Conservation (phyloP, 148 eudicot species). For the Camellia granthamiana region DNA sequence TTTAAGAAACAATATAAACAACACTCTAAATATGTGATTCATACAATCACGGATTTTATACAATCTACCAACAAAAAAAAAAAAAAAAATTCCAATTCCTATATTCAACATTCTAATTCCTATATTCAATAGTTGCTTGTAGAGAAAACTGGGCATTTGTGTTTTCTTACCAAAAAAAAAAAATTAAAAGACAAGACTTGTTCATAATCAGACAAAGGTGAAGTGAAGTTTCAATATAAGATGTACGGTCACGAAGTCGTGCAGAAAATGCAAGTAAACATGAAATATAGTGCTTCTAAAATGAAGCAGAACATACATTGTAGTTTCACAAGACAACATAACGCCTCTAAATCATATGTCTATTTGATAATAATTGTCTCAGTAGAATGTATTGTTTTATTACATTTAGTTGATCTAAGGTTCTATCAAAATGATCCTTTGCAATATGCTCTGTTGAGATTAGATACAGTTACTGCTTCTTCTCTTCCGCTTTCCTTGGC, state of each 20-base stretch:
- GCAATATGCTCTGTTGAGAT: background rate
- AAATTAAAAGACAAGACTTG: background rate
- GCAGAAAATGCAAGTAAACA: no score
- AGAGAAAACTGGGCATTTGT: no score
- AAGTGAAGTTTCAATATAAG: background rate
- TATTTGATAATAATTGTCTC: background rate
- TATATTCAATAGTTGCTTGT: no score
- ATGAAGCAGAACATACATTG: no score
- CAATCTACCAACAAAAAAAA: no score
- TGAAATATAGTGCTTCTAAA: no score
- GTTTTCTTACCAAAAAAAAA: background rate
- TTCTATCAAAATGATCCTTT: constrained; percentile 6
- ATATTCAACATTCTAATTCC: no score
- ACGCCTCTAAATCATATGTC: background rate
- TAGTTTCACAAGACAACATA: background rate
- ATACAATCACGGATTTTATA: no score
- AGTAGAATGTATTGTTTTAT: no score
- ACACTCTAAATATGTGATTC: no score
- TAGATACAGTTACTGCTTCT: constrained; percentile 41
- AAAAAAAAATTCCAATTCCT: no score
- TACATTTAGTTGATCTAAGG: background rate
- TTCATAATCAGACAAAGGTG: background rate
- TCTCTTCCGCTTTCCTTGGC: constrained; percentile 75
- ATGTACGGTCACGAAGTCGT: background rate
- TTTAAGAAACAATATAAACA: no score